Percentiles rank a stretch among this genome's conserved stretches.
phyloP scores from a whole-genome alignment of 2,329 filamentous ascomycete species.

The Fusarium sulawesiense region DNA sequence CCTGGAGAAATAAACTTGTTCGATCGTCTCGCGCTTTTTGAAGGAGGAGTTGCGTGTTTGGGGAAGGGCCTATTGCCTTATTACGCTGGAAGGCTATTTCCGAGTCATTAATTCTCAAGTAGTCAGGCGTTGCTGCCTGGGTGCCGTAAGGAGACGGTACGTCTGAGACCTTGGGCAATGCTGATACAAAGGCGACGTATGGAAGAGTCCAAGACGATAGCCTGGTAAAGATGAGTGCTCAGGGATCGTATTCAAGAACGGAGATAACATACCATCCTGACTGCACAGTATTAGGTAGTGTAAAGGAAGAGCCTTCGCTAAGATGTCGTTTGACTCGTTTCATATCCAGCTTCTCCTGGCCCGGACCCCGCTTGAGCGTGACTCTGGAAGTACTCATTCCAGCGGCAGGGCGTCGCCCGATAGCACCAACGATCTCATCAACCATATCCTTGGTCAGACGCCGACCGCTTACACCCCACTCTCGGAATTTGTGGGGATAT shows the following conservation, averaged over 20 bases:
- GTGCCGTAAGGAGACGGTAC: slow-evolving; percentile 12
- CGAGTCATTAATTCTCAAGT: slow-evolving; percentile 12
- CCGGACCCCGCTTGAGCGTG: no score
- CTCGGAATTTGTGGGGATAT: no score
- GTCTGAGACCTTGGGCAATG: neutral
- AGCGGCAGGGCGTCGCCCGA: no score
- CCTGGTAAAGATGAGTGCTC: no score
- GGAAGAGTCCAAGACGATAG: slow-evolving; percentile 14
- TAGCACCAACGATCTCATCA: no score
- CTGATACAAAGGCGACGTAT: slow-evolving; percentile 15
- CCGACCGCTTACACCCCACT: no score
- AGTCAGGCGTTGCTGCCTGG: slow-evolving; percentile 3
- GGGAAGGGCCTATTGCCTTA: neutral
- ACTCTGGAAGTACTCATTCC: no score
- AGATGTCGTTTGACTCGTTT: no score
- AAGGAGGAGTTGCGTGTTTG: slow-evolving; percentile 20
- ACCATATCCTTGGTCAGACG: no score
- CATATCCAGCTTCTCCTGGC: no score
- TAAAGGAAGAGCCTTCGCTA: neutral
- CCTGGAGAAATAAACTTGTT: slow-evolving; percentile 24
- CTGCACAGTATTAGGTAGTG: neutral
- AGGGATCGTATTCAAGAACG: no score
- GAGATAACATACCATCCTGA: neutral
- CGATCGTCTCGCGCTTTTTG: neutral
- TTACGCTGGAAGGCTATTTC: no score